These are phyloP conservation scores for Verbena officinalis DNA, from an alignment of 257 asterid genomes.

Conservation along the genomic window DNA sequence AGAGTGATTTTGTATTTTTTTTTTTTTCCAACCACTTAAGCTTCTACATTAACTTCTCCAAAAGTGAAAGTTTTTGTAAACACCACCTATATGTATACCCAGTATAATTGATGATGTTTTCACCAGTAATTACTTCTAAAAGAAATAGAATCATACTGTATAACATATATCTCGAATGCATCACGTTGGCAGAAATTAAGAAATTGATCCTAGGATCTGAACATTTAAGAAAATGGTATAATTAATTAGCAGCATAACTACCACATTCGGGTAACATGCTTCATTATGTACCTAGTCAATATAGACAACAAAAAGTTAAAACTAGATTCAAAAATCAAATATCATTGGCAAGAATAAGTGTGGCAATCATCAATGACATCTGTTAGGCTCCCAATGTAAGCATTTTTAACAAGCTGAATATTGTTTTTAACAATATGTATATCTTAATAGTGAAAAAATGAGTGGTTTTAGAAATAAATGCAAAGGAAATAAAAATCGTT, in stretches of 20 bases:
- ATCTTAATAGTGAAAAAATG: too few relatives aligned
- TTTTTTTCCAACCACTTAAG: too few relatives aligned
- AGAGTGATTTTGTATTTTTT: too few relatives aligned
- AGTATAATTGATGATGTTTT: too few relatives aligned
- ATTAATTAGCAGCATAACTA: slow-evolving; percentile 17
- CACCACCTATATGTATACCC: background rate
- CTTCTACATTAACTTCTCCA: too few relatives aligned
- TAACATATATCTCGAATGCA: too few relatives aligned
- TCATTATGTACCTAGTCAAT: background rate
- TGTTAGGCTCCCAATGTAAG: background rate
- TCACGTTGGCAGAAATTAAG: background rate
- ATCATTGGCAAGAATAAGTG: background rate
- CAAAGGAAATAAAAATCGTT: background rate
- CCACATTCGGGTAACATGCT: slow-evolving; percentile 11
- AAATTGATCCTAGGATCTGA: background rate
- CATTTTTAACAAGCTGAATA: background rate
- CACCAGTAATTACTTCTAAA: too few relatives aligned
- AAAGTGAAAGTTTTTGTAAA: too few relatives aligned
- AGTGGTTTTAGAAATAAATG: background rate
- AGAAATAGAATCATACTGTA: too few relatives aligned
- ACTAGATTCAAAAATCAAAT: slow-evolving; percentile 1
- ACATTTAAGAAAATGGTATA: background rate
- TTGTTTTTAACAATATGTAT: background rate
- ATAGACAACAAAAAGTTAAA: slow-evolving; percentile 15
- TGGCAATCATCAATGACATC: background rate